Base-by-base conservation (phyloP, 108 stramenopile species). In the Skeletonema marinoi region DNA sequence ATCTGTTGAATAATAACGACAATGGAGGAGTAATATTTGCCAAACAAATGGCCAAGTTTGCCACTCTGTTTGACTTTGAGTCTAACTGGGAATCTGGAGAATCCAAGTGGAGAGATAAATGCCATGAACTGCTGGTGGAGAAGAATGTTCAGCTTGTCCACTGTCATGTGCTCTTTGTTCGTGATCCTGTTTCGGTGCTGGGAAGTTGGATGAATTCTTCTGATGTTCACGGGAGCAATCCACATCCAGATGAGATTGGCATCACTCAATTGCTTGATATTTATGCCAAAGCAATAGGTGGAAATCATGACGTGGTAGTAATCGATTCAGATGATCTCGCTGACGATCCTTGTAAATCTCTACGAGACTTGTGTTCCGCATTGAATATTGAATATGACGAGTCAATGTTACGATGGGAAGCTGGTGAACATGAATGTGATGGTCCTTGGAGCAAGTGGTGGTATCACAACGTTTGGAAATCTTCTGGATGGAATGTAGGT, bases 21-120 rank as follows among this genome's bases (percentile, higher is more conserved):
- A 38, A 38, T 2, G 63, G 56, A 2, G 58, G 38, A n/a, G 87
- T 90, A 9, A 71, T 96, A 14, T 97, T 97, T 77, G 82, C 86
- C 66, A 98, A 98, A 79, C 96, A 98, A 87, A 96, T 98, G 90
- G 93, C 95, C 3, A 97, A 98, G 66, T 93, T 96, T 73, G 48
- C 84, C 2, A 61, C 56, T 36, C 60, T 90, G 1, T 92, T 91
- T 65, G 85, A 93, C 66, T 92, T 93, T 63, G 83, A 87, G 32
- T 81, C 82, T 35, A 81, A 94, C 51, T 80, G 39, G 61, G 74
- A 84, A 58, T 17, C 74, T 41, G 75, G 70, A 48, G 3, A 32
- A 70, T 36, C 6, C 44, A 44, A 83, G 36, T 78, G 78, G 81
- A 71, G 61, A 60, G 78, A 65, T 12, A 42, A 73, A 38, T 66